These are phyloP conservation scores for Colletotrichum sp. DNA, from an alignment of 2,329 filamentous ascomycete species.

Conservation along the genomic window DNA sequence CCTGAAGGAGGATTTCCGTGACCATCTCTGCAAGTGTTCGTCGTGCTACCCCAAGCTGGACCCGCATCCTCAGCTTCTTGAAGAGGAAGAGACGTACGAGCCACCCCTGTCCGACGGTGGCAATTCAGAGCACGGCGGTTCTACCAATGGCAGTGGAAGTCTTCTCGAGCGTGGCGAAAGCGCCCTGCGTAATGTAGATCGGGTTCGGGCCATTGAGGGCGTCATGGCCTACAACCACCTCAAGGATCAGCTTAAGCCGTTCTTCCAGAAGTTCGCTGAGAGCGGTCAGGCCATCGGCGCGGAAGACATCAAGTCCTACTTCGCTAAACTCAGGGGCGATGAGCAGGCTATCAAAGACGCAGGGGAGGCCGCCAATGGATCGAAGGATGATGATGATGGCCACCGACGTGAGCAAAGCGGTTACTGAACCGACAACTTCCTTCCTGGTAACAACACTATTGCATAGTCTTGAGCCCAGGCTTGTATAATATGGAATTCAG, in stretches of 20 bases:
- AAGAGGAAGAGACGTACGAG: constrained; percentile 94
- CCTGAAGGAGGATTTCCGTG: constrained; percentile 78
- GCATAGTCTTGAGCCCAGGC: not conserved
- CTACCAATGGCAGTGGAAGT: constrained; percentile 76
- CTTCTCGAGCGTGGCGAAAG: constrained; percentile 92
- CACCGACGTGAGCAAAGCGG: constrained; percentile 58
- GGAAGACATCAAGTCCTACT: constrained; percentile 96
- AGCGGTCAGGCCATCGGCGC: constrained; percentile 87
- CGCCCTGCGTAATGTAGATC: constrained; percentile 88
- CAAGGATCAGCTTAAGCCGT: constrained; percentile 93
- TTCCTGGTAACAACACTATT: not conserved
- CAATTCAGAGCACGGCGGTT: constrained; percentile 58
- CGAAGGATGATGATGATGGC: constrained; percentile 37
- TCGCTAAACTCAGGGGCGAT: constrained; percentile 92
- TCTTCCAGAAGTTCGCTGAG: constrained; percentile 92
- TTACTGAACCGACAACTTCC: constrained; percentile 39
- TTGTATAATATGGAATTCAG: not conserved
- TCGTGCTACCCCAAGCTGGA: constrained; percentile 79
- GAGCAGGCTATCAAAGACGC: constrained; percentile 74
- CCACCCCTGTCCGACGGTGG: constrained; percentile 79
- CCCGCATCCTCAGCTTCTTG: constrained; percentile 79
- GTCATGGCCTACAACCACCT: constrained; percentile 98
- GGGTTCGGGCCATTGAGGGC: constrained; percentile 91
- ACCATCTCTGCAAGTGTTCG: constrained; percentile 81
- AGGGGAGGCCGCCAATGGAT: constrained; percentile 53